Conservation (phyloP, 768 basidiomycete genomes). For the Amanita inopinata region DNA sequence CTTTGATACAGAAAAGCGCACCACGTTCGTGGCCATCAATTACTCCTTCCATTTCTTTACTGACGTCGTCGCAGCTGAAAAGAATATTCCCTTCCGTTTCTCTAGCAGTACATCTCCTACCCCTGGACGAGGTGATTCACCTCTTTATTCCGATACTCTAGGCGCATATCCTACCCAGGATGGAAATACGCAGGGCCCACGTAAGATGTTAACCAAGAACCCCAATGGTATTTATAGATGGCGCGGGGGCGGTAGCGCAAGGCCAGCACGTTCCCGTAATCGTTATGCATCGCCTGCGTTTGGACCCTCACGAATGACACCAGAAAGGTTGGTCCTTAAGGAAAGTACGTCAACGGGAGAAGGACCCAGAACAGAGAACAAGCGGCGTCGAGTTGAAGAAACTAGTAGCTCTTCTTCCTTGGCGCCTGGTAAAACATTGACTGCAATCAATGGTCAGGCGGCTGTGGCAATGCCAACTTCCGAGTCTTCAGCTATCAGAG, state of each 20-base stretch:
- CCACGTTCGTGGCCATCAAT: conserved; percentile 26
- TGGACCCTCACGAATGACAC: conserved; percentile 39
- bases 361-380: conserved; percentile 36
- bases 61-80: conserved; percentile 18
- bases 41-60: conserved; percentile 1
- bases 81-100: conserved; percentile 54
- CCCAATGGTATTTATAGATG: conserved; percentile 69
- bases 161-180: conserved; percentile 14
- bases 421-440: conserved; percentile 17
- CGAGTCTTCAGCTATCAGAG: conserved; percentile 16
- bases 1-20: conserved; percentile 42
- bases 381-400: conserved; percentile 53
- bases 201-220: conserved; percentile 52
- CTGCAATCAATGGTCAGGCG: conserved; percentile 8
- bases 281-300: conserved; percentile 71
- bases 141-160: conserved; percentile 17
- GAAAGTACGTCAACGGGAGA: conserved; percentile 27
- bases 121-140: conserved; percentile 29
- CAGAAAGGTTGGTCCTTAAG: conserved; percentile 27
- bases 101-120: conserved; percentile 34
- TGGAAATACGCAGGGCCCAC: conserved; percentile 25
- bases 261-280: conserved; percentile 38
- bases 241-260: conserved; percentile 72
- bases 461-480: conserved; percentile 4
- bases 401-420: conserved; percentile 22